A percentile compares a stretch with the other conserved stretches of the same genome.
Conservation (phyloP, 129 eudicot genomes). For the Helianthus tuberosus region DNA sequence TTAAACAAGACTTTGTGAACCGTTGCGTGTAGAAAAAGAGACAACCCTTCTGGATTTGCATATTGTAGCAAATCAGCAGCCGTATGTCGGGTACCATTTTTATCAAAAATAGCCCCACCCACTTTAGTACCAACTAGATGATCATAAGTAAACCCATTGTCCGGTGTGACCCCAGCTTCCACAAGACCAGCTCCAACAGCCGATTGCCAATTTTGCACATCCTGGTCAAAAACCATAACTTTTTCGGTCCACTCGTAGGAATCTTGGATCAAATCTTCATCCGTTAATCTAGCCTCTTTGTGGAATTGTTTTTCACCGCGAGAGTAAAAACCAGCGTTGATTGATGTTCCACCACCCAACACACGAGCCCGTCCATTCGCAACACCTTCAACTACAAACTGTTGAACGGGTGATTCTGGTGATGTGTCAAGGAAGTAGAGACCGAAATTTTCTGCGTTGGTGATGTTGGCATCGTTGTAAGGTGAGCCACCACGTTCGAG, state of each 20-base stretch:
- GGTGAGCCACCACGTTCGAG: slow-evolving; percentile 46
- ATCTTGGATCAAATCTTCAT: slow-evolving; percentile 17
- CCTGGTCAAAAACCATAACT: slow-evolving; percentile 16
- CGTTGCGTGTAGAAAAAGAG: slow-evolving; percentile 14
- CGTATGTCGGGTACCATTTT: slow-evolving; percentile 15
- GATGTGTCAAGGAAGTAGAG: slow-evolving; percentile 16
- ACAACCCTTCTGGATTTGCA: slow-evolving; percentile 10
- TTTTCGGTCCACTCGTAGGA: slow-evolving; percentile 20
- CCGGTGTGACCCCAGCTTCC: slow-evolving; percentile 20
- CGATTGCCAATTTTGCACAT: slow-evolving; percentile 6
- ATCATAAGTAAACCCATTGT: slow-evolving; percentile 27
- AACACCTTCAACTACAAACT: slow-evolving; percentile 34
- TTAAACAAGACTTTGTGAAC: slow-evolving; percentile 15
- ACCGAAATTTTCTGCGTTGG: slow-evolving; percentile 6
- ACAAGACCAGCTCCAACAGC: slow-evolving; percentile 6
- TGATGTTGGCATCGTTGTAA: slow-evolving; percentile 25
- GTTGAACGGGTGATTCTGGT: slow-evolving; percentile 34
- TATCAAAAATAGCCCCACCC: slow-evolving; percentile 20
- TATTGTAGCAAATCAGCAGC: slow-evolving; percentile 19
- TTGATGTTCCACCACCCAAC: slow-evolving; percentile 61
- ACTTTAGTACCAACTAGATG: slow-evolving; percentile 21
- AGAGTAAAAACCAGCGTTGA: slow-evolving; percentile 87
- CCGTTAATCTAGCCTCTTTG: slow-evolving; percentile 18
- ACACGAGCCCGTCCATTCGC: slow-evolving; percentile 34
- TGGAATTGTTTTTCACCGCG: slow-evolving; percentile 27